A percentile compares a stretch with the other conserved stretches of the same genome.
Evolutionary conservation across 805 yeast species (phyloP).

Genomic region (Pichia insulana): DNA sequence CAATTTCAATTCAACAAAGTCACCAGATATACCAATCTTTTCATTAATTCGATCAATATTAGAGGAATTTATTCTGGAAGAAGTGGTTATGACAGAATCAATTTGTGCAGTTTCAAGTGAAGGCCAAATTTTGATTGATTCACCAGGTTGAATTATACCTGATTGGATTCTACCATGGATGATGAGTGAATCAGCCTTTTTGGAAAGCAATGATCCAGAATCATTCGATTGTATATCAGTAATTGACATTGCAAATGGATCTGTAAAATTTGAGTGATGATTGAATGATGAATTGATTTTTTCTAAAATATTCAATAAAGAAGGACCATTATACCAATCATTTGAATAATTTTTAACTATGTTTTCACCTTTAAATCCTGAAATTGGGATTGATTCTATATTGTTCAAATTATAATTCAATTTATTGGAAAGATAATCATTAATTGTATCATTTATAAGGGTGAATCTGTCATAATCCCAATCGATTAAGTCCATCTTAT

Average conservation of each 20-base stretch:
- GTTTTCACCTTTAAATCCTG: conserved; percentile 62
- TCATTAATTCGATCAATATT: conserved; percentile 13
- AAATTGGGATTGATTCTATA: conserved; percentile 53
- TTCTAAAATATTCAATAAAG: conserved; percentile 35
- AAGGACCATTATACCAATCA: conserved; percentile 37
- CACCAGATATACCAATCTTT: conserved; percentile 43
- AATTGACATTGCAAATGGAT: conserved; percentile 45
- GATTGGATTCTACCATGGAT: conserved; percentile 58
- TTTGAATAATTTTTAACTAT: conserved; percentile 38
- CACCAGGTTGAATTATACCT: conserved; percentile 67
- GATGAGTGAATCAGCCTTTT: conserved; percentile 39
- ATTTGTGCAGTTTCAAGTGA: conserved; percentile 36
- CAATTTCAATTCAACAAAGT: conserved; percentile 40
- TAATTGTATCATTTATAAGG: conserved; percentile 40
- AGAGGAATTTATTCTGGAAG: conserved; percentile 16
- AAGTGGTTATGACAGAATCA: conserved; percentile 26
- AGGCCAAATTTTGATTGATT: conserved; percentile 51
- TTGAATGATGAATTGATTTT: conserved; percentile 19
- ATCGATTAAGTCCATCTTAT: conserved; percentile 57
- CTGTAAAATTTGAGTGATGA: conserved; percentile 4
- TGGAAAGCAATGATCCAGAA: conserved; percentile 3
- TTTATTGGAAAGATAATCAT: conserved; percentile 41
- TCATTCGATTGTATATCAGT: conserved; percentile 39
- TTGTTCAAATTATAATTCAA: conserved; percentile 38
- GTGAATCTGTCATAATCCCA: conserved; percentile 50